Conservation (phyloP, 129 eudicot genomes). For the Lonicera japonica region DNA sequence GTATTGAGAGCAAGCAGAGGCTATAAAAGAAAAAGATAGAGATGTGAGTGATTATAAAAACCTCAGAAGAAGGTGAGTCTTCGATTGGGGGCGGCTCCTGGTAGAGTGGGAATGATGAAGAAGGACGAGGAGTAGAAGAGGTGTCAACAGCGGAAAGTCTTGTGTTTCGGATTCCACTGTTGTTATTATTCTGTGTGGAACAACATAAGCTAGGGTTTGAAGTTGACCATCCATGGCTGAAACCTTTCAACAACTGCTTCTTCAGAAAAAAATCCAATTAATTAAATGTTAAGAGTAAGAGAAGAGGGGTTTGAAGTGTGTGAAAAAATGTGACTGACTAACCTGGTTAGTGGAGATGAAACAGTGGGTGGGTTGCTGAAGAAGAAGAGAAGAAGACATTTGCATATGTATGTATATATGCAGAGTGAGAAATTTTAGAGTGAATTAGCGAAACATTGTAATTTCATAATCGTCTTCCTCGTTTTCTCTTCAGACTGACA, state of each 20-base stretch:
- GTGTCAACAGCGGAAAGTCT: constrained; percentile 31
- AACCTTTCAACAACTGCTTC: constrained; percentile 28
- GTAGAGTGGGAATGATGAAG: constrained; percentile 45
- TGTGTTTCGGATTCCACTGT: constrained; percentile 22
- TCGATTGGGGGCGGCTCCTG: constrained; percentile 28
- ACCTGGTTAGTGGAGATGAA: constrained; percentile 37
- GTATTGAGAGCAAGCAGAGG: too few relatives aligned
- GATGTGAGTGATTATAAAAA: neutral
- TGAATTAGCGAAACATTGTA: neutral
- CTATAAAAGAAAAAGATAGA: too few relatives aligned
- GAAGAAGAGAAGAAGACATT: constrained; percentile 38
- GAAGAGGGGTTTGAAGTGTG: neutral
- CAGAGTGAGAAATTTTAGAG: neutral
- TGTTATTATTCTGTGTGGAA: constrained; percentile 7
- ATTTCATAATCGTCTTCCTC: constrained; percentile 3
- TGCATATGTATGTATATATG: neutral
- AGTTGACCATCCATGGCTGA: constrained; percentile 20
- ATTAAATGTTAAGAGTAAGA: neutral
- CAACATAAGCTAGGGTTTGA: constrained; percentile 5
- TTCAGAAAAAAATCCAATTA: constrained; percentile 1
- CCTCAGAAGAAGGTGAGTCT: constrained; percentile 63
- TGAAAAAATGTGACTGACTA: neutral
- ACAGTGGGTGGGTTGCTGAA: constrained; percentile 38
- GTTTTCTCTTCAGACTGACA: too few relatives aligned
- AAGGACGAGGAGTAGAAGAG: constrained; percentile 14